Percentiles rank a stretch among this genome's conserved stretches.
These are phyloP conservation scores for Cyathus striatus DNA, from an alignment of 768 basidiomycete genomes.

Conservation along the genomic window DNA sequence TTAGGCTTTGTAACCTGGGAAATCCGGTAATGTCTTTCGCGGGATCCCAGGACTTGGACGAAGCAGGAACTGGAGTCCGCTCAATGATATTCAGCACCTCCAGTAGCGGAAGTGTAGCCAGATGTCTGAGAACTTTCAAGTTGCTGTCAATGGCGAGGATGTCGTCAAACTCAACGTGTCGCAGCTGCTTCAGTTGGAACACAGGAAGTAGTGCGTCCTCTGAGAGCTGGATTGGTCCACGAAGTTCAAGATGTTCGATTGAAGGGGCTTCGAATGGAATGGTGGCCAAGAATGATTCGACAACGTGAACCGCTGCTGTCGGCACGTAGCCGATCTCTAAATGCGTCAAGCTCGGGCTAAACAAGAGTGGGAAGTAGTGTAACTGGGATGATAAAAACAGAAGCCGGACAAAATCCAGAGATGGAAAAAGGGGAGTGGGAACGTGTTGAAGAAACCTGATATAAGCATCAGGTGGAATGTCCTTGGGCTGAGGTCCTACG, in stretches of 20 bases:
- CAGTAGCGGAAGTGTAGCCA: neutral
- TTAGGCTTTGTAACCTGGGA: too few relatives aligned
- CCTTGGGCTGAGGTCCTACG: neutral
- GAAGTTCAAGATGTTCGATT: neutral
- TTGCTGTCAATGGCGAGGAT: neutral
- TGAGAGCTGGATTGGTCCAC: neutral
- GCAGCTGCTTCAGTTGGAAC: neutral
- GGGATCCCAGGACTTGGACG: too few relatives aligned
- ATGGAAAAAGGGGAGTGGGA: neutral
- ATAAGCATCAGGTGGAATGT: neutral
- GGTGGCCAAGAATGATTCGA: neutral
- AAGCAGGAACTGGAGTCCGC: too few relatives aligned
- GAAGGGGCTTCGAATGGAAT: neutral
- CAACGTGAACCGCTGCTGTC: neutral
- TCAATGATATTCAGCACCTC: neutral
- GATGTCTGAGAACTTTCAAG: neutral
- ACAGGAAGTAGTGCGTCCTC: neutral
- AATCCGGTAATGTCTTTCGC: too few relatives aligned
- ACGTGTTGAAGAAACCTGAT: neutral
- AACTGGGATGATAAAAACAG: neutral
- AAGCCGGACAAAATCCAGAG: neutral
- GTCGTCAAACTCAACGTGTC: neutral
- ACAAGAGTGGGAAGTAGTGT: neutral
- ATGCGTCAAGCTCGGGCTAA: neutral
- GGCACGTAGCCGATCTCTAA: neutral